Conservation (phyloP, 495 filamentous ascomycete genomes). For the Astrocystis sublimbata region DNA sequence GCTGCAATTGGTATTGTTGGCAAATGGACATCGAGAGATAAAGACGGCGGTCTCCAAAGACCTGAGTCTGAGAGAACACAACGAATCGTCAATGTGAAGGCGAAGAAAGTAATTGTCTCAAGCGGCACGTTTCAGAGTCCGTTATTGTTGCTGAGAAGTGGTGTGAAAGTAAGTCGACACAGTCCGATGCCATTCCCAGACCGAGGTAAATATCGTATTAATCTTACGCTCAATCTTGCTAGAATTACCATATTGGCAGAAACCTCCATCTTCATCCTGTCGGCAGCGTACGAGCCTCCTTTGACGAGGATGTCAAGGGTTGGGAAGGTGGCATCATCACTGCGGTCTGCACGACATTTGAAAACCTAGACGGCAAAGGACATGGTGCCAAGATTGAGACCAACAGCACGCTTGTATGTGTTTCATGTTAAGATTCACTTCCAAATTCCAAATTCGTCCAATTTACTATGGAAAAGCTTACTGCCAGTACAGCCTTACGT, state of each 20-base stretch:
- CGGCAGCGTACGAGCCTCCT: constrained; percentile 59
- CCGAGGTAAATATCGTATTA: neutral
- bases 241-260: constrained; percentile 80
- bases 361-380: constrained; percentile 77
- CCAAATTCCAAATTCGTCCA: neutral
- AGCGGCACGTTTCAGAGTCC: constrained; percentile 74
- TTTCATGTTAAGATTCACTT: neutral
- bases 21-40: constrained; percentile 70
- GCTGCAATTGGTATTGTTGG: constrained; percentile 69
- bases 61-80: constrained; percentile 43
- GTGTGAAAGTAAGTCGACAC: constrained; percentile 46
- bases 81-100: constrained; percentile 67
- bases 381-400: constrained; percentile 84
- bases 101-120: constrained; percentile 80
- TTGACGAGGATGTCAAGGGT: constrained; percentile 63
- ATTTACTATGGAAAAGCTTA: neutral
- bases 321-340: constrained; percentile 86
- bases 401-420: constrained; percentile 57
- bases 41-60: constrained; percentile 56
- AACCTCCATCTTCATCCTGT: constrained; percentile 84
- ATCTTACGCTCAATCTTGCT: constrained; percentile 26
- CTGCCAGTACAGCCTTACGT: constrained; percentile 30
- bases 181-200: neutral
- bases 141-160: constrained; percentile 71
- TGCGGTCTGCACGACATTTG: constrained; percentile 70